Evolutionary conservation across 2,329 filamentous ascomycete species (phyloP).

Genomic region (Penicillium sp.): DNA sequence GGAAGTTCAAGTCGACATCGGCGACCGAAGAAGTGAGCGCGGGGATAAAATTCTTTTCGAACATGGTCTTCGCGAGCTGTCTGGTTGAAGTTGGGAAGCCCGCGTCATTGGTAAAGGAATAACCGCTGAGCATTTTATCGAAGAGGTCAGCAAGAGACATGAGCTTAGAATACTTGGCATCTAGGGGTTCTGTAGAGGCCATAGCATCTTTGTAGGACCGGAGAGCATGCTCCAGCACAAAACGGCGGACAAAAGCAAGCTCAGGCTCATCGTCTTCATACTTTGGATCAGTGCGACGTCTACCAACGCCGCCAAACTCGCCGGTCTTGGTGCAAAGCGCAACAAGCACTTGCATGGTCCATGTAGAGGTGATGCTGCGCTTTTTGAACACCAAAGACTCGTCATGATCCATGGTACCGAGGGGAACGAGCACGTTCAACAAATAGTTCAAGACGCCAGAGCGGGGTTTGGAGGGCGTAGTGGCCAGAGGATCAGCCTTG

Average conservation of each 20-base stretch:
- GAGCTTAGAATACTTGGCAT: conserved; percentile 83
- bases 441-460: conserved; percentile 93
- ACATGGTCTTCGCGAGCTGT: conserved; percentile 92
- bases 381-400: conserved; percentile 81
- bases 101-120: conserved; percentile 59
- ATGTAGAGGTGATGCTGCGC: conserved; percentile 76
- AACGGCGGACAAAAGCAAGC: conserved; percentile 87
- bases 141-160: conserved; percentile 88
- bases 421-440: conserved; percentile 72
- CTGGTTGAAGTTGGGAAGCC: conserved; percentile 63
- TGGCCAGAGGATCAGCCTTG: conserved; percentile 77
- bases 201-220: conserved; percentile 90
- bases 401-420: conserved; percentile 65
- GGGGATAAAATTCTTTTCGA: conserved; percentile 92
- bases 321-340: conserved; percentile 84
- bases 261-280: conserved; percentile 45
- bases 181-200: conserved; percentile 73
- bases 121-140: conserved; percentile 83
- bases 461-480: conserved; percentile 89
- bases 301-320: conserved; percentile 64
- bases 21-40: conserved; percentile 88
- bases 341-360: conserved; percentile 82
- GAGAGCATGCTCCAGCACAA: conserved; percentile 88
- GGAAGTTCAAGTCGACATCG: conserved; percentile 93
- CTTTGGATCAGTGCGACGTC: conserved; percentile 51